Evolutionary conservation across 495 filamentous ascomycete species (phyloP), one percentile per base, ranked within the genome.

Genomic region (Aspergillus mulundensis): DNA sequence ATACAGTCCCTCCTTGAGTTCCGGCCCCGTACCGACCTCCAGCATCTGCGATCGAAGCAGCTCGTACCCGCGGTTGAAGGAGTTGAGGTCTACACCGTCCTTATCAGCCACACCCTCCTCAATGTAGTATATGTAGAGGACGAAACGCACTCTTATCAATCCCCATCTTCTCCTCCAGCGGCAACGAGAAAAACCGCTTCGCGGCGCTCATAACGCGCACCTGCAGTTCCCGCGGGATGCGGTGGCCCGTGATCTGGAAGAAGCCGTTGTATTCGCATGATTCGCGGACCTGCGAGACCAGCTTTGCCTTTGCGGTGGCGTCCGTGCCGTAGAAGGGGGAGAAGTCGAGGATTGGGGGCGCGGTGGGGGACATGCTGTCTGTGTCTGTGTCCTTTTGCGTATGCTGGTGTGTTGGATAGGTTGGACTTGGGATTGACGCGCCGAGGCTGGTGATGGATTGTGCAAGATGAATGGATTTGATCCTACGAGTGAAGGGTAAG

Each of bases 1-100:
- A 61, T 76, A 80, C 12, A 78, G 68, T 1, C 77, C 79, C 65
- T 81, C 78, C 56, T 81, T 81, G 0, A 79, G 65, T 46, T 82
- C 78, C 0, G 78, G 78, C 1, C 67, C 65, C 4, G 70, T 68
- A 28, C 67, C 75, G 3, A 64, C 63, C 62, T 81, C 73, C n/a
- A 81, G 67, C 41, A 70, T 71, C 59, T 82, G 80, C 14, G 71
- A 72, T 21, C 73, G 70, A 25, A 81, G 71, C 18, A 74, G 50
- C 47, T 81, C 79, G 58, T 82, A 81, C 15, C 80, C 77, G 42
- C 78, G 70, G 61, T 78, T 73, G 59, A 69, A 70, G 21, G 69
- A 50, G 38, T 69, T 72, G 7, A 41, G 34, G 62, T 72, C 64
- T 73, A 51, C 16, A 21, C 11, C 4, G 18, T 44, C 8, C 15